Conservation (phyloP, 768 basidiomycete genomes). For the Termitomyces heimii region DNA sequence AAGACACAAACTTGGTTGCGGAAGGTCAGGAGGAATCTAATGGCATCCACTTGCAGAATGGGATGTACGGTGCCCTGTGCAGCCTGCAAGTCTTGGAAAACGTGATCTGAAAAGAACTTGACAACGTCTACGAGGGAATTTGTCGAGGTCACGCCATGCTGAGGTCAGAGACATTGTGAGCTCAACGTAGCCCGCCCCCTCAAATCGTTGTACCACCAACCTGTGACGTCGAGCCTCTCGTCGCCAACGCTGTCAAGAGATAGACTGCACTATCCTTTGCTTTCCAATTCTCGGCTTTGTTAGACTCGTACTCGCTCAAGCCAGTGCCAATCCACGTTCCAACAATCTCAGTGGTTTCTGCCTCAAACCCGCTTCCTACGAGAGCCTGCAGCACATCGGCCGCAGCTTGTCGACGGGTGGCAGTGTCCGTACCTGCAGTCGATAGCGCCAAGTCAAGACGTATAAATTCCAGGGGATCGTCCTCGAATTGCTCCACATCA, state of each 20-base stretch:
- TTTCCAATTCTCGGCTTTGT: conserved; percentile 69
- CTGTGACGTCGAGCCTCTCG: conserved; percentile 80
- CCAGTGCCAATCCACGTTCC: conserved; percentile 79
- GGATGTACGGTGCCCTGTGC: conserved; percentile 67
- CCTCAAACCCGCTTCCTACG: conserved; percentile 73
- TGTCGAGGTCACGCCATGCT: conserved; percentile 92
- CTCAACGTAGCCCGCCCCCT: not conserved
- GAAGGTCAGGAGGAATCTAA: conserved; percentile 92
- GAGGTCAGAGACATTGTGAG: conserved; percentile 1
- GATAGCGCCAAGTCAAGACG: conserved; percentile 77
- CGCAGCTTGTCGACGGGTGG: conserved; percentile 88
- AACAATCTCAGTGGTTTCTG: conserved; percentile 83
- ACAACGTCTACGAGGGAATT: conserved; percentile 92
- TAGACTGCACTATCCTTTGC: conserved; percentile 93
- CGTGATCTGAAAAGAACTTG: conserved; percentile 90
- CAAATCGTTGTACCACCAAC: conserved; percentile 31
- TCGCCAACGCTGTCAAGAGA: conserved; percentile 89
- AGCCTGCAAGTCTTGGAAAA: conserved; percentile 81
- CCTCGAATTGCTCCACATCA: conserved; percentile 94
- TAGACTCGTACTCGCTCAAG: conserved; percentile 59
- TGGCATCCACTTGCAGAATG: conserved; percentile 93
- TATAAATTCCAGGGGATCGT: conserved; percentile 94
- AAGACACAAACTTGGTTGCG: conserved; percentile 71
- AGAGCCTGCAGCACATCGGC: conserved; percentile 94
- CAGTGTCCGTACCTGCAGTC: conserved; percentile 55